phyloP scores from a whole-genome alignment of 192 early-diverging fungal genomes.

The Rhizophagus sp. region DNA sequence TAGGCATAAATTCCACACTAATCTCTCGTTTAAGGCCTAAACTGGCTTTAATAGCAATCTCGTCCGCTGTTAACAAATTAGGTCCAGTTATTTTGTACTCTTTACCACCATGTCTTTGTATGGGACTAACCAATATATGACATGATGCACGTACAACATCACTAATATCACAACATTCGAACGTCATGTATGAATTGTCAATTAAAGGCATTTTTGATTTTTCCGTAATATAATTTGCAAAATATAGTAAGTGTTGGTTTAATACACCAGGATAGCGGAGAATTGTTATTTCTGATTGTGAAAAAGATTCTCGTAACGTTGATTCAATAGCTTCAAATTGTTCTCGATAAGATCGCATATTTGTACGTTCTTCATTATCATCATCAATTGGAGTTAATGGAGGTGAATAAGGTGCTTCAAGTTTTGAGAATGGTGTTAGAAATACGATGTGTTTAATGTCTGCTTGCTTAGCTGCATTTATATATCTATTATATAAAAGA shows the following conservation, averaged over 20 bases:
- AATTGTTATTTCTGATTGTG: constrained; percentile 1
- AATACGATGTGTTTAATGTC: constrained; percentile 8
- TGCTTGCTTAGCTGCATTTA: constrained; percentile 14
- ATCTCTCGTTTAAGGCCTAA: not conserved
- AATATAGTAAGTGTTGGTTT: constrained; percentile 4
- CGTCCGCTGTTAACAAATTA: not conserved
- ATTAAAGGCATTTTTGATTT: constrained; percentile 6
- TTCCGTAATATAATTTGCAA: not conserved
- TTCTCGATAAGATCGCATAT: not conserved
- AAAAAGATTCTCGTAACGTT: not conserved
- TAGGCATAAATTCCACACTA: not conserved
- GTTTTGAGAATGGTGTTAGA: constrained; percentile 8
- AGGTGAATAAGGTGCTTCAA: not conserved
- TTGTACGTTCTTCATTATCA: not conserved
- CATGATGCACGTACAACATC: constrained; percentile 1
- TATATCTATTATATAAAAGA: constrained; percentile 3
- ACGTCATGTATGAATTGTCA: not conserved
- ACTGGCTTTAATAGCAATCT: constrained; percentile 7
- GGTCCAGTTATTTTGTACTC: constrained; percentile 7
- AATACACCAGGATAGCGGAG: constrained; percentile 3
- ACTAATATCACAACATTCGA: constrained; percentile 9
- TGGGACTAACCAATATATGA: not conserved
- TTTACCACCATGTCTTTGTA: constrained; percentile 14
- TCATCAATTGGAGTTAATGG: constrained; percentile 2
- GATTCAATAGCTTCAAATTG: constrained; percentile 9